Evolutionary conservation across 108 stramenopile species (phyloP).

Genomic region (Mediolabrus comicus): DNA sequence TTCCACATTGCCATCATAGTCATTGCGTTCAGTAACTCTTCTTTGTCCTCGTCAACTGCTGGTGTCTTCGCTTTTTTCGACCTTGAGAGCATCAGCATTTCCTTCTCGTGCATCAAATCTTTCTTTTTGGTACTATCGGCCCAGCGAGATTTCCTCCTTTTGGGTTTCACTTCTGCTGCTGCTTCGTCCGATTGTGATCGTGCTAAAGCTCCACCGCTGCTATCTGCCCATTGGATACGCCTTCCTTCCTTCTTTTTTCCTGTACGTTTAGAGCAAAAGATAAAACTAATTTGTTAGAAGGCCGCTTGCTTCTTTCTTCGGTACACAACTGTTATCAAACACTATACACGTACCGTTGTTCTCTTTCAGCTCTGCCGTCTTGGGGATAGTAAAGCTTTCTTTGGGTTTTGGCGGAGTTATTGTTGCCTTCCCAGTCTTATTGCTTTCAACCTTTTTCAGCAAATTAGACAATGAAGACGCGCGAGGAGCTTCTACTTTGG

Average conservation of each 20-base stretch:
- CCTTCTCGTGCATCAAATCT: constrained; percentile 74
- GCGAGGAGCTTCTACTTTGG: constrained; percentile 41
- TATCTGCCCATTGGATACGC: constrained; percentile 81
- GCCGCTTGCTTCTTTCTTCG: background rate
- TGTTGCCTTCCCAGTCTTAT: constrained; percentile 7
- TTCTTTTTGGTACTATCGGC: constrained; percentile 58
- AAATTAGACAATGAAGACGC: constrained; percentile 59
- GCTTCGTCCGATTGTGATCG: constrained; percentile 30
- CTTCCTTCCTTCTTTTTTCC: constrained; percentile 36
- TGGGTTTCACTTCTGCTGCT: constrained; percentile 4
- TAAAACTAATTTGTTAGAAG: background rate
- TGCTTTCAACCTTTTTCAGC: constrained; percentile 58
- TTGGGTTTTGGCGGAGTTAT: constrained; percentile 15
- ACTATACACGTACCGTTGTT: background rate
- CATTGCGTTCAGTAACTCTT: constrained; percentile 41
- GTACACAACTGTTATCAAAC: background rate
- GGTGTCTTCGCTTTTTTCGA: constrained; percentile 42
- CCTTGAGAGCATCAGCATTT: constrained; percentile 74
- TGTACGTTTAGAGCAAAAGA: background rate
- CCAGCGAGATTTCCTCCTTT: constrained; percentile 49
- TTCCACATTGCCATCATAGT: constrained; percentile 58
- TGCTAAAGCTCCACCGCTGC: constrained; percentile 62
- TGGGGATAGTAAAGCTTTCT: constrained; percentile 12
- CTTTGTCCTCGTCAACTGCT: constrained; percentile 61
- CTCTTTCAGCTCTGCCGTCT: constrained; percentile 11